A percentile compares a stretch with the other conserved stretches of the same genome.
Conservation (phyloP, 805 yeast species). For the Saccharomycopsis sp. region DNA sequence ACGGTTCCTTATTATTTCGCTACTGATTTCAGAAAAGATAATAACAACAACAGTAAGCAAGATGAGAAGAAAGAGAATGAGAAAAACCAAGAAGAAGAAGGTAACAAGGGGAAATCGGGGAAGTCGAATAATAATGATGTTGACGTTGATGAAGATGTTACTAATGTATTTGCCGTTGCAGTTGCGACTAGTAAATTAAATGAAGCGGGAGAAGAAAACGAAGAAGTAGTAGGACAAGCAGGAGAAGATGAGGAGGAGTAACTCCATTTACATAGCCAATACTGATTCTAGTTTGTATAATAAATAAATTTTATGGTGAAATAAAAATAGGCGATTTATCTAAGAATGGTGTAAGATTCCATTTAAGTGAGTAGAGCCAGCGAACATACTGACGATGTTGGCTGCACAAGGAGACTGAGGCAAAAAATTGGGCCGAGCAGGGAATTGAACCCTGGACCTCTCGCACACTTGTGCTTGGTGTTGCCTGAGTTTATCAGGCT, state of each 20-base stretch:
- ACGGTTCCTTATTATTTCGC: slow-evolving; percentile 20
- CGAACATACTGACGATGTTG: too few species aligned
- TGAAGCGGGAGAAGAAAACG: not conserved
- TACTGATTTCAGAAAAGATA: slow-evolving; percentile 31
- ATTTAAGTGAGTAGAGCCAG: too few species aligned
- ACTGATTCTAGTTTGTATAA: too few species aligned
- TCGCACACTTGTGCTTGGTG: slow-evolving; percentile 18
- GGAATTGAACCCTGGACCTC: slow-evolving; percentile 24
- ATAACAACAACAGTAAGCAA: slow-evolving; percentile 28
- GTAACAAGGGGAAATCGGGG: not conserved
- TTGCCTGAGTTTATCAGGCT: slow-evolving; percentile 5
- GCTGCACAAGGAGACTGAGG: too few species aligned
- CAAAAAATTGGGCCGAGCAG: slow-evolving; percentile 22
- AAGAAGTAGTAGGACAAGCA: too few species aligned
- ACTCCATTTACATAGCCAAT: too few species aligned
- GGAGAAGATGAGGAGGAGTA: too few species aligned
- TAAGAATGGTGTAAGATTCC: too few species aligned
- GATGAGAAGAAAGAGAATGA: not conserved
- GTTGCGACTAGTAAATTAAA: slow-evolving; percentile 1
- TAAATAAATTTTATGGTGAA: too few species aligned
- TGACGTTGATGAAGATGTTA: not conserved
- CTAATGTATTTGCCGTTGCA: slow-evolving; percentile 1
- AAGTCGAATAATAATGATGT: too few species aligned
- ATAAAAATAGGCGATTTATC: too few species aligned
- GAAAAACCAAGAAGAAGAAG: not conserved